A percentile compares a stretch with the other conserved stretches of the same genome.
These are phyloP conservation scores for Suhomyces wounanorum DNA, from an alignment of 1,139 yeast genomes.

Conservation along the genomic window DNA sequence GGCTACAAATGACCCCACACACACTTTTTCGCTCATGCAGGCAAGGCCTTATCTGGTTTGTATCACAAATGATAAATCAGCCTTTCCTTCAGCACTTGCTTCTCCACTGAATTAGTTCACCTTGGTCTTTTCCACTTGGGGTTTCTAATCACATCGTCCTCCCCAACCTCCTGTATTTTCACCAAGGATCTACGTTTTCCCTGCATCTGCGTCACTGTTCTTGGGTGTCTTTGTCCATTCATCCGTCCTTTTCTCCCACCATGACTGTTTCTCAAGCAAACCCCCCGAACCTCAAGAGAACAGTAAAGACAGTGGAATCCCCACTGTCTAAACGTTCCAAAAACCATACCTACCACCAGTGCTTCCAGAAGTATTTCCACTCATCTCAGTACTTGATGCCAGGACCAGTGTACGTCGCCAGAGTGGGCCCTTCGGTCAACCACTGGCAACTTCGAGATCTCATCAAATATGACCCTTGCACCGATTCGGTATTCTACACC, in stretches of 20 bases:
- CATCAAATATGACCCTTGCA: constrained; percentile 45
- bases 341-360: constrained; percentile 28
- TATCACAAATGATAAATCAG: not conserved
- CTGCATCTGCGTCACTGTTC: not conserved
- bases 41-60: not conserved
- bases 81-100: not conserved
- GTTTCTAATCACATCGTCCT: not conserved
- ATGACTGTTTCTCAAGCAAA: constrained; percentile 13
- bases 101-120: not conserved
- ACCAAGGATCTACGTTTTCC: not conserved
- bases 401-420: constrained; percentile 38
- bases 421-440: constrained; percentile 38
- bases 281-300: constrained; percentile 6
- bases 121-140: not conserved
- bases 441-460: constrained; percentile 92
- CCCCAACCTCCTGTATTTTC: not conserved
- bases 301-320: not conserved
- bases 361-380: constrained; percentile 50
- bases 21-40: constrained; percentile 1
- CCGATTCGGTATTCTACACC: constrained; percentile 37
- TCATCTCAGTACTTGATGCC: constrained; percentile 42
- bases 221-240: not conserved
- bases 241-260: not conserved
- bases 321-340: constrained; percentile 6
- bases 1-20: constrained; percentile 3